Base-by-base conservation (phyloP, 2,329 filamentous ascomycete species). In the Chrysoporthe cubensis region DNA sequence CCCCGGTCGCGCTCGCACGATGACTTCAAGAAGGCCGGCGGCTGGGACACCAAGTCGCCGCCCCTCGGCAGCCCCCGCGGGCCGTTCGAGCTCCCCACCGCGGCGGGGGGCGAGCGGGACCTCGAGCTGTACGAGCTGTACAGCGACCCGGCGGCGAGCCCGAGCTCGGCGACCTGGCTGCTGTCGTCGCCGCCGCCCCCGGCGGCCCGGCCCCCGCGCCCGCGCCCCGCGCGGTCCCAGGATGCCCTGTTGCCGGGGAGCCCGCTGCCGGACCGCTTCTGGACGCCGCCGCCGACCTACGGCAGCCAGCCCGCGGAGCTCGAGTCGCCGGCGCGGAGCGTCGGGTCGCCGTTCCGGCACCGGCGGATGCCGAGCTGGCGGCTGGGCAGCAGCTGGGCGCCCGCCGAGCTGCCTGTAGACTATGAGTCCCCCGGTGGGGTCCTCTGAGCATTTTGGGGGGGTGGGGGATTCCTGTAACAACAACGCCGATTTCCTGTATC, bases 301-400 rank as follows among this genome's bases (percentile, higher is more conserved):
- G 68, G 62, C 11, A 66, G 43, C n/a, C 66, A 65, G 43, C 68
- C 66, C 4, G 66, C 68, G 11, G 68, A 68, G 56, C 52, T 70
- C 62, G 68, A 70, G 52, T 68, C 68, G 44, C 68, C 65, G 54
- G 18, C 43, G 52, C 40, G 42, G 37, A 61, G 21, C 18, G 21
- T 56, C 9, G 40, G 34, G 7, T 8, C 42, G 52, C 21, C 52
- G 26, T 42, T 46, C 16, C 40, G 14, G 37, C 62, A 57, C 6
- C 26, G 62, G 13, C 37, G 62, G 62, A 21, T 57, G 21, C 50
- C 62, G 52, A 64, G 50, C 9, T n/a, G 37, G 40, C 50, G 52
- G 6, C 32, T 43, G 50, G 62, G 62, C 21, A 64, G 50, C 16
- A 64, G 50, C 18, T 46, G 50, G 50, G 52, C 62, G 40, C 62